Evolutionary conservation across 192 early-diverging fungal genomes (phyloP), one percentile per base, ranked within the genome.

Genomic region (Backusella morwellensis): DNA sequence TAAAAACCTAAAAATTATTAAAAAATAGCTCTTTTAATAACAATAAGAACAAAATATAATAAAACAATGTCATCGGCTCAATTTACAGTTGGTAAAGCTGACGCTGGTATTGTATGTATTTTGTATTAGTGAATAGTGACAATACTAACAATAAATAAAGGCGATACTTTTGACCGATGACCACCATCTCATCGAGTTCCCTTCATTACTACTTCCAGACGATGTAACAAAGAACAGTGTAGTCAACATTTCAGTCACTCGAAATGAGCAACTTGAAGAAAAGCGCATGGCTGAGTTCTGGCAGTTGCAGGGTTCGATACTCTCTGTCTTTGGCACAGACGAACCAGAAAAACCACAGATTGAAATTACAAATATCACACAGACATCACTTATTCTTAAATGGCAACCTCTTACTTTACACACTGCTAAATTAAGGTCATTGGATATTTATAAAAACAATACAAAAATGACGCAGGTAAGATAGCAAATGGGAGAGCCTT

Each of bases 181-280:
- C 82, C 95, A 99, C 87, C 98, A 99, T 85, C 88, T 98, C 35
- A 97, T 99, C 72, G 98, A 99, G 83, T 99, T 99, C 77, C 98
- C 98, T 2, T 93, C 98, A 5, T 86, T 96, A 4, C 93, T 99
- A 34, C 87, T 99, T 66, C 98, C 98, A 50, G 93, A 92, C 68
- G 95, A 96, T 23, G 96, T 98, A 17, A 85, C 90, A 14, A 92
- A 96, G 19, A 97, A 97, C 32, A 97, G 95, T 12, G 93, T 99
- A 47, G 94, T 99, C 77, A 99, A 96, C 84, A 91, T 99, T 72
- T 91, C 97, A 40, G 95, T 99, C 29, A 93, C 91, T 75, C 92
- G 97, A 50, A 96, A 99, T 86, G 82, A 86, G 8, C 88, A 92
- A n/a, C 91, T 97, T 26, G 97, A 99, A 85, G 87, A 87, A 66